Evolutionary conservation across 176 grass and related monocot species (phyloP), one percentile per base, ranked within the genome.

Genomic region (barley (Hordeum vulgare)): DNA sequence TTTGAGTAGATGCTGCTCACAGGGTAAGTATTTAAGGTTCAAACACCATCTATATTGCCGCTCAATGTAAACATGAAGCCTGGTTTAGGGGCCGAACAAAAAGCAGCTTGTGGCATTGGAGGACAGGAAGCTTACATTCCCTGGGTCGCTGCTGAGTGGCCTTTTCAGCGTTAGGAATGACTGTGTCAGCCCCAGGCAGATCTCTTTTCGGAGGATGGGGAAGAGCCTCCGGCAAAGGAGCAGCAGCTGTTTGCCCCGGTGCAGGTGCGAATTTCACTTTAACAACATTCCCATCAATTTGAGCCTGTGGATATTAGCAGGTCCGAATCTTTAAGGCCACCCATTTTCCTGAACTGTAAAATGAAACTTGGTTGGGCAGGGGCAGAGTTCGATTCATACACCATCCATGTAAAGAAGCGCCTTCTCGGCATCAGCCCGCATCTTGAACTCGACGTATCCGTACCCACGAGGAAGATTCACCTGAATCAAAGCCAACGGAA

Each of bases 321-420:
- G 4, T 24, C 11, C 20, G 41, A 0, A 61, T 59, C n/a, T 56
- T 78, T 44, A 29, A 42, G 1, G 1, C 7, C 3, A 40, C 0
- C 2, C 1, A 21, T 0, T 7, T 7, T 25, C 56, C 26, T 28
- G 61, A 63, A 25, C 20, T 78, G 15, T 17, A 80, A 6, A 6
- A 80, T 10, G 23, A 4, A 80, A 80, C 23, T 11, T 11, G 23
- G 20, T 59, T 53, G 28, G 20, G 14, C 17, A 85, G 67, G 67
- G 11, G 21, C 10, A 70, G 36, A 42, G 1, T 70, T 13, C 5
- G 65, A 78, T 56, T 17, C 87, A 83, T 97, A 97, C 94, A 67
- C 94, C 94, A 75, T 97, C 90, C 94, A 97, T 94, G 79, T 94
- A 90, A 90, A 97, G 94, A 89, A 94, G 89, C 86, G 94, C 94